phyloP scores from a whole-genome alignment of 768 basidiomycete genomes.

The Erythrobasidium yunnanense region DNA sequence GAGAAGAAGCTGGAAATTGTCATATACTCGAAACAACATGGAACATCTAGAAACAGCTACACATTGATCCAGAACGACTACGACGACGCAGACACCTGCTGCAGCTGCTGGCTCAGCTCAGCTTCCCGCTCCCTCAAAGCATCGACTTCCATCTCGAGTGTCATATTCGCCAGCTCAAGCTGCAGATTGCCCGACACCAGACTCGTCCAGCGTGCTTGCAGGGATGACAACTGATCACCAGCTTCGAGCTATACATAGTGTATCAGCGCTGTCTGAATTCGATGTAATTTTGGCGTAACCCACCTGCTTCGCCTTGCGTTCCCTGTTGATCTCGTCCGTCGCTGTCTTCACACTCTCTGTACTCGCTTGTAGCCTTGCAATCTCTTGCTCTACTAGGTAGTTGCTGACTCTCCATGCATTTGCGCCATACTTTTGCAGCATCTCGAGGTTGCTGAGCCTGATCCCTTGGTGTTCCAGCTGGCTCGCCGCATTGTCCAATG shows the following conservation, averaged over 20 bases:
- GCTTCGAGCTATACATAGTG: conserved; percentile 52
- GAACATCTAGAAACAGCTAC: background rate
- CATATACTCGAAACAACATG: background rate
- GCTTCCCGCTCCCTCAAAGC: conserved; percentile 39
- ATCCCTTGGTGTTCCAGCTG: background rate
- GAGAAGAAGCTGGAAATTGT: background rate
- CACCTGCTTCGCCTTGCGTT: conserved; percentile 76
- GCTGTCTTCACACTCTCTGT: conserved; percentile 67
- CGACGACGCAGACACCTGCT: conserved; percentile 25
- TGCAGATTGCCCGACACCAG: conserved; percentile 79
- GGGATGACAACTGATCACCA: conserved; percentile 63
- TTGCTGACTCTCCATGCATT: conserved; percentile 91
- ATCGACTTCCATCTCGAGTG: conserved; percentile 66
- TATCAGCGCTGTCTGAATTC: background rate
- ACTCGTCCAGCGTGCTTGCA: conserved; percentile 87
- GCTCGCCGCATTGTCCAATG: background rate
- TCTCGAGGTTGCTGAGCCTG: conserved; percentile 53
- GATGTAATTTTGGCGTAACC: conserved; percentile 20
- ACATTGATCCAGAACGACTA: too few relatives aligned
- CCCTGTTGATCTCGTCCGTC: conserved; percentile 75
- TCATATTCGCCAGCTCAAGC: conserved; percentile 88
- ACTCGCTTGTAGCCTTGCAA: conserved; percentile 58
- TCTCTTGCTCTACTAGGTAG: conserved; percentile 67
- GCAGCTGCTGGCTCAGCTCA: background rate
- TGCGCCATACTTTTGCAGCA: conserved; percentile 73